These are phyloP conservation scores for Ascochyta lentis DNA, from an alignment of 2,329 filamentous ascomycete genomes.

Conservation along the genomic window DNA sequence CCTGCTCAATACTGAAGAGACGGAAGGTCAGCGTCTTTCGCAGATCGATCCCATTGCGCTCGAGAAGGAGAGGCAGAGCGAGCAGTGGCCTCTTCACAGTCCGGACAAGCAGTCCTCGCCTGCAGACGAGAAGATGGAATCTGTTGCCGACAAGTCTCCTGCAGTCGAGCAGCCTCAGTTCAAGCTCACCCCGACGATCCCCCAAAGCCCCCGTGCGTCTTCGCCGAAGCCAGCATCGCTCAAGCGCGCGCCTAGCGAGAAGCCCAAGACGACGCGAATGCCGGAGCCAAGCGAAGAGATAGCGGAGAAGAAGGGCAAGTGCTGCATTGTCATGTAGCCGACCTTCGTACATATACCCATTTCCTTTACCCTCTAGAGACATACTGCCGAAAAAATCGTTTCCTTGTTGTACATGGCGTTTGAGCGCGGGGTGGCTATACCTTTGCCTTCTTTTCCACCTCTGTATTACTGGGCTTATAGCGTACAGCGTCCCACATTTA, in stretches of 20 bases:
- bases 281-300: constrained; percentile 63
- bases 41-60: constrained; percentile 40
- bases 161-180: constrained; percentile 53
- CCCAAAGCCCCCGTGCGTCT: constrained; percentile 37
- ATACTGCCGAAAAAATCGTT: constrained; percentile 30
- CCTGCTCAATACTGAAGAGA: constrained; percentile 73
- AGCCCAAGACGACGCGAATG: constrained; percentile 55
- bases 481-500: constrained; percentile 37
- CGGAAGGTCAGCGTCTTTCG: constrained; percentile 40
- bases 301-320: constrained; percentile 68
- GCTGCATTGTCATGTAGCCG: constrained; percentile 75
- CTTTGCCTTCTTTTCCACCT: constrained; percentile 18
- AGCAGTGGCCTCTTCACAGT: constrained; percentile 46
- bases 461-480: constrained; percentile 36
- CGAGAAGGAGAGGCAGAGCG: constrained; percentile 37
- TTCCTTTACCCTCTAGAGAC: constrained; percentile 27
- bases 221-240: constrained; percentile 35
- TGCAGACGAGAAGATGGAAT: constrained; percentile 33
- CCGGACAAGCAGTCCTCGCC: constrained; percentile 36
- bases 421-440: constrained; percentile 16
- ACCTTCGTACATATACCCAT: constrained; percentile 38
- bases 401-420: constrained; percentile 39
- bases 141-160: constrained; percentile 36
- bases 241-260: constrained; percentile 38
- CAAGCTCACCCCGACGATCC: constrained; percentile 56